Percentiles rank a stretch among this genome's conserved stretches.
phyloP scores from a whole-genome alignment of 2,329 filamentous ascomycete species.

The Xylaria hypoxylon region DNA sequence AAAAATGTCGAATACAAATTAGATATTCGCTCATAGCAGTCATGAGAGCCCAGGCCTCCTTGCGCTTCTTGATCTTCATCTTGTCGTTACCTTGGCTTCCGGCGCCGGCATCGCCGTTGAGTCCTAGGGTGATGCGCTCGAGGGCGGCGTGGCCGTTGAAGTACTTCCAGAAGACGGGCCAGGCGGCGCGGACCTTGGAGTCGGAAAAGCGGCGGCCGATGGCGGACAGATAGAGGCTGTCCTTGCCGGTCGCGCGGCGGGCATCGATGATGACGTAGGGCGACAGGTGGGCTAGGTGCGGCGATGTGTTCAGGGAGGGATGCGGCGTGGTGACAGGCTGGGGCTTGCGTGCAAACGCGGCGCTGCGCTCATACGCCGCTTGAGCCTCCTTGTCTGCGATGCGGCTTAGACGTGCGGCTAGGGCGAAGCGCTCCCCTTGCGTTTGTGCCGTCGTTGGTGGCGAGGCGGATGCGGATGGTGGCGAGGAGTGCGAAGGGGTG shows the following conservation, averaged over 20 bases:
- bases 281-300: slow-evolving; percentile 66
- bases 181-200: slow-evolving; percentile 70
- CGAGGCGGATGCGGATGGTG: slow-evolving; percentile 40
- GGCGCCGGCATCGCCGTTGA: slow-evolving; percentile 4
- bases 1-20: slow-evolving; percentile 78
- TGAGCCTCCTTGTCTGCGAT: slow-evolving; percentile 60
- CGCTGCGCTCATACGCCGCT: slow-evolving; percentile 67
- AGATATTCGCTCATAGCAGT: slow-evolving; percentile 75
- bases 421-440: slow-evolving; percentile 39
- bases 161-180: slow-evolving; percentile 82
- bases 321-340: slow-evolving; percentile 63
- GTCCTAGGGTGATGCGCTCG: slow-evolving; percentile 83
- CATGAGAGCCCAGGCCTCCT: slow-evolving; percentile 77
- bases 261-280: slow-evolving; percentile 82
- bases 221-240: slow-evolving; percentile 77
- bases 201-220: slow-evolving; percentile 65
- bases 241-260: slow-evolving; percentile 79
- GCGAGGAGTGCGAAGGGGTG: slow-evolving; percentile 22
- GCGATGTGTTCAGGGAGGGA: slow-evolving; percentile 67
- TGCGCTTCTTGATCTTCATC: slow-evolving; percentile 83
- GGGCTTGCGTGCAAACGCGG: slow-evolving; percentile 64
- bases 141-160: slow-evolving; percentile 88
- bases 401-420: slow-evolving; percentile 39
- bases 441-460: slow-evolving; percentile 40
- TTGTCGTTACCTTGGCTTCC: slow-evolving; percentile 20